Percentiles rank a stretch among this genome's conserved stretches.
These are phyloP conservation scores for Avena atlantica DNA, from an alignment of 176 grass and related monocot genomes.

Conservation along the genomic window DNA sequence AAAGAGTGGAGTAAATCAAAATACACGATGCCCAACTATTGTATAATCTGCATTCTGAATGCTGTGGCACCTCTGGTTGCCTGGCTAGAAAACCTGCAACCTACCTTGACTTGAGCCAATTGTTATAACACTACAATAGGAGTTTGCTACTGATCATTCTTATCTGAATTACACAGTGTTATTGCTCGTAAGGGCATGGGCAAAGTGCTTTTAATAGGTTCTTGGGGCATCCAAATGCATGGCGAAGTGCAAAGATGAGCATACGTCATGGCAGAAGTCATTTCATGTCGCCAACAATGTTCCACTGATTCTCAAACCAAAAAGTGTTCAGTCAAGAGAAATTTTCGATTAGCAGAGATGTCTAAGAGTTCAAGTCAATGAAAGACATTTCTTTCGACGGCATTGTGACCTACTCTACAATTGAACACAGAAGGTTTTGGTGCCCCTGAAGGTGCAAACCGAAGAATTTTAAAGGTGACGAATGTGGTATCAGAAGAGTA, in stretches of 20 bases:
- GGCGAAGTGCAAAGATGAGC: background rate
- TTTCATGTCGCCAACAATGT: background rate
- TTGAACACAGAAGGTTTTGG: conserved; percentile 21
- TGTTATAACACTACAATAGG: background rate
- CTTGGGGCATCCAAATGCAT: background rate
- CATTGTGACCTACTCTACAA: conserved; percentile 18
- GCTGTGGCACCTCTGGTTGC: background rate
- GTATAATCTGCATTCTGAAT: background rate
- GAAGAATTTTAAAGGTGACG: background rate
- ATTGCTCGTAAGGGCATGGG: background rate
- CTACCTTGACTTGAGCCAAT: background rate
- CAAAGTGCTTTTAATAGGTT: background rate
- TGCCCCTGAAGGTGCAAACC: conserved; percentile 22
- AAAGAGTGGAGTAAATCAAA: background rate
- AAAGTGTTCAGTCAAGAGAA: background rate
- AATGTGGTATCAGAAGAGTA: conserved; percentile 43
- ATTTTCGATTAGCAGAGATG: background rate
- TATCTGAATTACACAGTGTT: background rate
- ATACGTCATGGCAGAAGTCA: background rate
- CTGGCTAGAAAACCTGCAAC: background rate
- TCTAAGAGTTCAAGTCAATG: conserved; percentile 16
- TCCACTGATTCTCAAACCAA: background rate
- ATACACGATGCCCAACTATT: background rate
- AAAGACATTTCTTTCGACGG: conserved; percentile 5
- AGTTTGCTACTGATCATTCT: background rate